Base-by-base conservation (phyloP, 225 moss, liverwort and hornwort genomes). In the Sphagnum contortum region DNA sequence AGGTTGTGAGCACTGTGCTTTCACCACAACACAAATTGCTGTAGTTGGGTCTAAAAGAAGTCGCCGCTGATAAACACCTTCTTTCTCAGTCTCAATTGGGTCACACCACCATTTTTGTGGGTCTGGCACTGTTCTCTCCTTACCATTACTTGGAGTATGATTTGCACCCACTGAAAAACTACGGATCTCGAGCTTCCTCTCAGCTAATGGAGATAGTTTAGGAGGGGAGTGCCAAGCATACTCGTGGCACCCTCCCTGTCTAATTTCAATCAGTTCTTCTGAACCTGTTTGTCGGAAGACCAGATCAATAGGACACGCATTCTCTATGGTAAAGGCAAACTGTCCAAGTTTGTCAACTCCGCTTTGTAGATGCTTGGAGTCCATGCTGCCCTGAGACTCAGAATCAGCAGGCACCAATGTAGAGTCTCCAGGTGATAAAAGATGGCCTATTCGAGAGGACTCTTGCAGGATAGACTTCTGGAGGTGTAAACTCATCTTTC, bases 231-330 rank as follows among this genome's bases (percentile, higher is more conserved):
- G 61, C 69, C 69, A 70, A 45, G 69, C 62, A 57, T 70, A 70
- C 4, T 54, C 11, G 47, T 57, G 12, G 4, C 53, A 70, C 29
- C 55, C 9, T 5, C 51, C 44, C 11, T 61, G 62, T 9, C 29
- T 13, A 46, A 70, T 14, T 70, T 62, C 62, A 56, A 70, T 63
- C 11, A 70, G 13, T 52, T 70, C 69, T 48, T 63, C 53, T 47
- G 69, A 70, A 70, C 62, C 69, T 62, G 69, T 62, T 70, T 70
- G 69, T 46, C 69, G 69, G 12, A 70, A 55, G 52, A 55, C 69
- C 48, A 70, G 56, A 55, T 70, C 62, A 12, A 63, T 47, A 48
- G 69, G 48, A 56, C 69, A 70, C 6, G 60, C n/a, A 45, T 70
- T 70, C 62, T 63, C 62, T 54, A 70, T 13, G 14, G 55, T 62